Base-by-base conservation (phyloP, 768 basidiomycete species). In the Pholiota conissans region DNA sequence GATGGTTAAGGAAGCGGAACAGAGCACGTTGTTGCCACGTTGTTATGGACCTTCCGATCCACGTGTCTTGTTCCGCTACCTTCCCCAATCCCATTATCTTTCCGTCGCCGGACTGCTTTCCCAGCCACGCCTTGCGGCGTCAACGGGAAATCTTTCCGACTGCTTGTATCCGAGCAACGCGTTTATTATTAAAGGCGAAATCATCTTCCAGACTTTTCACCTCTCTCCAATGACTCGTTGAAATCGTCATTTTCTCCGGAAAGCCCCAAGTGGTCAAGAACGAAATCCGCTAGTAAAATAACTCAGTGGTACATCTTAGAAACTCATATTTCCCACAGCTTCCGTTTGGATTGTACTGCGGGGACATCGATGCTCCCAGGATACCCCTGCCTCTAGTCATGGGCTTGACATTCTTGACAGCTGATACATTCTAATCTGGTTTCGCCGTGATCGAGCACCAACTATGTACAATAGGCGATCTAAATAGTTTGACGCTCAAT, bases 1-100 rank as follows among this genome's bases (percentile, higher is more conserved):
- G 48, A 60, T 18, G 45, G 53, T n/a, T 49, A 55, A 54, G 57
- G 57, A 64, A 63, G 69, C 73, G 73, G 74, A 76, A 74, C 69
- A 72, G 40, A 68, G 69, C 75, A 76, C 72, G 71, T 72, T 72
- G 57, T 61, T 58, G 63, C 70, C 73, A 74, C 72, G 73, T 74
- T 72, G 72, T 68, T 62, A 73, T 66, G 69, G 65, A 56, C 57
- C 60, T 51, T 52, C 63, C 64, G 63, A 46, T 56, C 60, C 66
- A 68, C 67, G 66, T 73, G 73, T 69, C 63, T 56, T 55, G 64
- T 63, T 61, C 62, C 65, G 56, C 61, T 63, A 62, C 61, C 27
- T 29, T 52, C 46, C 46, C 18, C 14, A 27, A 45, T 45, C 42
- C 22, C 42, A 24, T 45, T 45, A 45, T 45, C 42, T 45, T 24